Percentiles rank a stretch among this genome's conserved stretches.
These are phyloP conservation scores for Septoria petroselini DNA, from an alignment of 2,329 filamentous ascomycete species.

Conservation along the genomic window DNA sequence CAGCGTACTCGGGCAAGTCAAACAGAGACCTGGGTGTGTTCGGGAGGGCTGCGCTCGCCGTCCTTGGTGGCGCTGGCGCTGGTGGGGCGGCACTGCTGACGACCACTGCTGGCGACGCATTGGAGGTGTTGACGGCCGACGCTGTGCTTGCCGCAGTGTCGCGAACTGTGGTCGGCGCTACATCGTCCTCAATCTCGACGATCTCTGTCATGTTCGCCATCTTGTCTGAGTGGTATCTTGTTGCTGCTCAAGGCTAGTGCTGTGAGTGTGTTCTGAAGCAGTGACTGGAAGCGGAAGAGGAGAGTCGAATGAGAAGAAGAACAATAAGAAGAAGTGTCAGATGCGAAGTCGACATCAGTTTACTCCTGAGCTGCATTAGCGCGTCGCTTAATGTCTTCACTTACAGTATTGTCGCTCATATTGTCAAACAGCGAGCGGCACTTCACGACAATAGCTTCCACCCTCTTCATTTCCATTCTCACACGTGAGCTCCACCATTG, in stretches of 20 bases:
- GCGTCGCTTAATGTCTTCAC: conserved; percentile 1
- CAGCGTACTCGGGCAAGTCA: conserved; percentile 13
- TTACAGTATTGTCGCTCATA: neutral
- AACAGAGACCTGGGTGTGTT: neutral
- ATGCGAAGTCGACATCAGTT: conserved; percentile 1
- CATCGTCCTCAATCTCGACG: neutral
- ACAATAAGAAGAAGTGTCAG: conserved; percentile 1
- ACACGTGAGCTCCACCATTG: no score
- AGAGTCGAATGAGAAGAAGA: neutral
- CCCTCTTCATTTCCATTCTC: no score
- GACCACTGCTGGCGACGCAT: no score
- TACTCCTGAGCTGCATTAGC: neutral
- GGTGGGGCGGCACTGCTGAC: no score
- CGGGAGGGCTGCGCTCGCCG: neutral
- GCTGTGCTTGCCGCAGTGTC: neutral
- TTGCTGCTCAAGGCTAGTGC: neutral
- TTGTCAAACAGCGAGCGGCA: neutral
- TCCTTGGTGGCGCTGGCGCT: neutral
- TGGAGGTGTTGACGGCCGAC: neutral
- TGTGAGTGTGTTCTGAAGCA: no score
- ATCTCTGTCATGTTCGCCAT: neutral
- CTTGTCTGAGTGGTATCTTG: neutral
- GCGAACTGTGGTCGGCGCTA: neutral
- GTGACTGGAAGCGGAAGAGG: neutral
- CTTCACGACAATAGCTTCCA: neutral